Base-by-base conservation (phyloP, 75 land plant species). In the Isoetes taiwanensis region DNA sequence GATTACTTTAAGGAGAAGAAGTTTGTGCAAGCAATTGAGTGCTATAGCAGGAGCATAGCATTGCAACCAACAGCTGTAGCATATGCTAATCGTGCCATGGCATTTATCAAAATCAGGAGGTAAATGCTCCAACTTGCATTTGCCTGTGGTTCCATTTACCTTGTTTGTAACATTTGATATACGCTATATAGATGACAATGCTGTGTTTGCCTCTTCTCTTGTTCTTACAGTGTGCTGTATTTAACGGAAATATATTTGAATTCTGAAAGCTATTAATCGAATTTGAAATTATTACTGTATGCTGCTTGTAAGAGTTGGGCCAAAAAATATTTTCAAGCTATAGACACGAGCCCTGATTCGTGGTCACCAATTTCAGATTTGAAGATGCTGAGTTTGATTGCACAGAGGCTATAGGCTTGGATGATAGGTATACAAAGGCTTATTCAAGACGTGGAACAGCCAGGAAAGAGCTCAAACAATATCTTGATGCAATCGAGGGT, bases 361-460 rank as follows among this genome's bases (percentile, higher is more conserved):
- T n/a, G n/a, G n/a, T n/a, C n/a, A n/a, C n/a, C 23, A 12, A 60
- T 19, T 30, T 34, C 58, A 91, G 97, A 71, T 91, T 69, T 66
- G 69, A 79, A 62, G 95, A 91, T 39, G 97, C 97, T 59, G 97
- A 91, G 58, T 57, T 66, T 59, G 97, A 91, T 39, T 91, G 97
- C 35, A 78, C 88, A 42, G 97, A 91, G 61, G 97, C 97, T 32
- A 65, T 91, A 33, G 67, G 64, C 57, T 72, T 86, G 56, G 97
- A 91, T 72, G 97, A 91, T 63, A 80, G 95, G n/a, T 91, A 87
- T 62, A 73, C 91, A 32, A 91, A 91, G 72, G 97, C 97, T 46
- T 91, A 91, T 43, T 82, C 97, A 53, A 78, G 97, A 4, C 80
- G 97, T 32, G 78, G 85, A 34, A 91, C 97, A 37, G 95, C 97